Base-by-base conservation (phyloP, 1,139 yeast species). In the Yamadazyma buinensis region DNA sequence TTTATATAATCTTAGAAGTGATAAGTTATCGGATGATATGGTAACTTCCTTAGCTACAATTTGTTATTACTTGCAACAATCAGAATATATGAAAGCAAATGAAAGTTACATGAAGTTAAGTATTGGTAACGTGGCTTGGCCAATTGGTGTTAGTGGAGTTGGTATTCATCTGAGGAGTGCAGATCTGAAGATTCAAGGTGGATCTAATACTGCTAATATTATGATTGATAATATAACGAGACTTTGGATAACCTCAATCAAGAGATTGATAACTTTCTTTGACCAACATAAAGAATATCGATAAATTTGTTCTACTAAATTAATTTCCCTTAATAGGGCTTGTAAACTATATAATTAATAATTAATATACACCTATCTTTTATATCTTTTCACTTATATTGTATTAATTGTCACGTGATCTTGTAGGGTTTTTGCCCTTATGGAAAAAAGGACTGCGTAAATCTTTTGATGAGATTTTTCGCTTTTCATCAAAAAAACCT, bases 41-140 rank as follows among this genome's bases (percentile, higher is more conserved):
- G 55, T 79, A 28, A 71, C 73, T 0, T 74, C 85, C 1, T 55
- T 87, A 15, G 64, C 80, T 2, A 80, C 87, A 0, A 72, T 84
- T 2, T 49, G 82, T 7, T 68, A 72, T 49, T 70, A 81, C 47
- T 35, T 84, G 15, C 95, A 87, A 55, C 54, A 59, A 9, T 52
- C 59, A 13, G 68, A 81, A 24, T 80, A 56, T 47, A 58, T 62
- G 26, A 64, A 64, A 34, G 90, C 95, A 4, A 75, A 76, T 41
- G 86, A 84, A 47, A 68, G 80, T 25, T 87, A 87, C 52, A 65
- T 85, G 69, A 75, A 82, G 44, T 61, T 87, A 43, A 82, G 94
- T 50, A 80, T 87, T 23, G 96, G 96, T 1, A 85, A 85, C 46
- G 87, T 84, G 2, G 92, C 95, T 2, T 87, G 95, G 95, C 96